A percentile compares a stretch with the other conserved stretches of the same genome.
Conservation (phyloP, 2,329 filamentous ascomycete genomes). For the Talaromyces sp. region DNA sequence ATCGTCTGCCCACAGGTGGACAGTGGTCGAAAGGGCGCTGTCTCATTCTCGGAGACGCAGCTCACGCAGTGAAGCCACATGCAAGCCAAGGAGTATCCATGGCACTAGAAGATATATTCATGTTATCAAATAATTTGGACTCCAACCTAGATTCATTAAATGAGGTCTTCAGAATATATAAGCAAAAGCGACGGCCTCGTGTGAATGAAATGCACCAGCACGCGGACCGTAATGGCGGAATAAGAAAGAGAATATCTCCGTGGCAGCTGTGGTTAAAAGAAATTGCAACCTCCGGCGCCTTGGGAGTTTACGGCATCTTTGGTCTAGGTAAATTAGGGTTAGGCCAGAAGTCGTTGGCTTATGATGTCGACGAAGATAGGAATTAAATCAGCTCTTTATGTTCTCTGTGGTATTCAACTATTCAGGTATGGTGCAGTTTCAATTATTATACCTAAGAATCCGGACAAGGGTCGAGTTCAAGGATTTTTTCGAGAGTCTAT, state of each 20-base stretch:
- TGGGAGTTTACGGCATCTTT: not conserved
- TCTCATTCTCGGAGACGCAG: slow-evolving; percentile 3
- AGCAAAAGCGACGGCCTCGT: not conserved
- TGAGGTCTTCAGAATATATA: not conserved
- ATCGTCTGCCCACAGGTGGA: slow-evolving; percentile 28
- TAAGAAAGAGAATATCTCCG: not conserved
- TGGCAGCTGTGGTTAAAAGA: not conserved
- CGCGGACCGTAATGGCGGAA: not conserved
- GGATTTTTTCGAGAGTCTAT: no score
- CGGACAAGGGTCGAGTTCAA: not conserved
- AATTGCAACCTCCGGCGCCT: not conserved
- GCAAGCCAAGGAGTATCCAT: slow-evolving; percentile 4
- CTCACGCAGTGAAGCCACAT: slow-evolving; percentile 6
- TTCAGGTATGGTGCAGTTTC: not conserved
- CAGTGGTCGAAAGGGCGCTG: slow-evolving; percentile 23
- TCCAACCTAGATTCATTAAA: not conserved
- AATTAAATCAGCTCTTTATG: not conserved
- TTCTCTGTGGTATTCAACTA: not conserved
- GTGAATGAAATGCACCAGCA: not conserved
- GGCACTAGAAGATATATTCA: slow-evolving; percentile 6
- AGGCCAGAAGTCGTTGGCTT: not conserved
- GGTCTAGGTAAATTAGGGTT: not conserved
- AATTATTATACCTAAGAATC: not conserved
- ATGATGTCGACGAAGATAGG: not conserved
- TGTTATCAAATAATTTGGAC: not conserved